Conservation (phyloP, 139 green algal genomes). For the Nannochloris sp. region DNA sequence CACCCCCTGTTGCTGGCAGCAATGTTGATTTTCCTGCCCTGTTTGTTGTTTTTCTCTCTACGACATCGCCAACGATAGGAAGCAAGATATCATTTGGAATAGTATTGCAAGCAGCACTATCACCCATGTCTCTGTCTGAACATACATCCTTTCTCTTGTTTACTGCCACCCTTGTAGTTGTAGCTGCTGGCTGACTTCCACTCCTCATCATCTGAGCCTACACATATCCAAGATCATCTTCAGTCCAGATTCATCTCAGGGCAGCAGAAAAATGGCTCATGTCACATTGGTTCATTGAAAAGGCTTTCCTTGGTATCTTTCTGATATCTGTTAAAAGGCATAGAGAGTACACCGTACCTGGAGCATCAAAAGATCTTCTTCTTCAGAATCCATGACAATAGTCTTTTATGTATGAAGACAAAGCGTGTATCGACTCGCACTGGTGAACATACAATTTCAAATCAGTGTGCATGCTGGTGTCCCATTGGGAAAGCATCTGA, state of each 20-base stretch:
- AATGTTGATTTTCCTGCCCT: background rate
- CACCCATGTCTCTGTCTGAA: background rate
- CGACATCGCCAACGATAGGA: background rate
- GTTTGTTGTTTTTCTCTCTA: background rate
- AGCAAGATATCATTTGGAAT: background rate
- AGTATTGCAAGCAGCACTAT: background rate
- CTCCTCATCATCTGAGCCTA: background rate
- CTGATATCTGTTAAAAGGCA: too few species aligned
- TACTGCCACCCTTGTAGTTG: background rate
- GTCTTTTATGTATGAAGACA: too few species aligned
- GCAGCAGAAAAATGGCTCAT: too few species aligned
- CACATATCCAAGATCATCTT: background rate
- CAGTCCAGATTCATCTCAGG: background rate
- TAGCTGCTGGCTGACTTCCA: background rate
- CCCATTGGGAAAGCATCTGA: too few species aligned
- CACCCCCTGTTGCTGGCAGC: background rate
- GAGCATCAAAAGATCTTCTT: too few species aligned
- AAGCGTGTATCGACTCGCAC: too few species aligned
- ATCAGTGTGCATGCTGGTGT: too few species aligned
- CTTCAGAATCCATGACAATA: too few species aligned
- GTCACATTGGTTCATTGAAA: too few species aligned
- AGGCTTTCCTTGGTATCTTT: too few species aligned
- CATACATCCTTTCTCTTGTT: background rate
- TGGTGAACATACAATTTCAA: too few species aligned
- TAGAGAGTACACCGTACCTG: too few species aligned